Conservation (phyloP, 331 rosid species). For the Acacia concinna region DNA sequence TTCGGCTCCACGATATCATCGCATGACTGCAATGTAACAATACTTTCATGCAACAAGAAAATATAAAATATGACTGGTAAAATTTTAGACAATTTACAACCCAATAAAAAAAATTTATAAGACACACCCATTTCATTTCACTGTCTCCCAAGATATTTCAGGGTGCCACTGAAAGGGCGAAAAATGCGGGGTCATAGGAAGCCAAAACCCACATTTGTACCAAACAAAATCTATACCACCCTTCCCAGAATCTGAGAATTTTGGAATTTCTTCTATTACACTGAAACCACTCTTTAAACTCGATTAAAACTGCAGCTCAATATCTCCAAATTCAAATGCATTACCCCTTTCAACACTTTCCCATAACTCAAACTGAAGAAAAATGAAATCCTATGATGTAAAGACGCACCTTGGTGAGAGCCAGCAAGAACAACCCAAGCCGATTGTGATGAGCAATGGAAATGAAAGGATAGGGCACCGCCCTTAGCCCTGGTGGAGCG, state of each 20-base stretch:
- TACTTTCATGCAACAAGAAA: background rate
- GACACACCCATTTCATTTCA: background rate
- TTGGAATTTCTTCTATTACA: background rate
- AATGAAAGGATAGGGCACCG: conserved; percentile 74
- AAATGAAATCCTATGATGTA: background rate
- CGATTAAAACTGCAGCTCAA: background rate
- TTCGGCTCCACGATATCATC: conserved; percentile 90
- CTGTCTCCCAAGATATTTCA: background rate
- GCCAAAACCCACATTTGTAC: background rate
- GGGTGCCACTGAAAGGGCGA: background rate
- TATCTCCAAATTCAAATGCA: background rate
- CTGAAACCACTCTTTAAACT: background rate
- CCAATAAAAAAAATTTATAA: background rate
- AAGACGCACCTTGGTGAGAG: conserved; percentile 77
- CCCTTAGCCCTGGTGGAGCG: conserved; percentile 65
- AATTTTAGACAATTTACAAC: background rate
- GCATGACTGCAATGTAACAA: conserved; percentile 57
- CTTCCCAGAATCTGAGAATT: background rate
- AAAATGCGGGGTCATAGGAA: background rate
- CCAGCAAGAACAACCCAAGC: conserved; percentile 71
- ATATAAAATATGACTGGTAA: conserved; percentile 7
- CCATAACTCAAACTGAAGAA: background rate
- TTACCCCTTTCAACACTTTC: background rate
- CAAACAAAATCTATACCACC: background rate
- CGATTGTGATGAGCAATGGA: conserved; percentile 81